Evolutionary conservation across 345 rosid species (phyloP).

Genomic region (Acer saccharum): DNA sequence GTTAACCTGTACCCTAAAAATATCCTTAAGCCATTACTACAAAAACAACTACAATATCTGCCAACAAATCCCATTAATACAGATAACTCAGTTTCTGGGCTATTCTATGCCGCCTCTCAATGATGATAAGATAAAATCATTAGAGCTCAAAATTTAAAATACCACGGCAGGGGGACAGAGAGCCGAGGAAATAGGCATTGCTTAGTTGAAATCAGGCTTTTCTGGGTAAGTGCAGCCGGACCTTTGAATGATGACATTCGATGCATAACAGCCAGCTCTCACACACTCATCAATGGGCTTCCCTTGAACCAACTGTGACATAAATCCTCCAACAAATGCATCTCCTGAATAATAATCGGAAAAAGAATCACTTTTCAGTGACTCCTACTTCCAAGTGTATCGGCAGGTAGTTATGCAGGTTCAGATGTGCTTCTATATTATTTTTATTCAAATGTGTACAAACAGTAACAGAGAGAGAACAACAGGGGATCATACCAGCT

Average conservation of each 20-base stretch:
- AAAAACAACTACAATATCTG: background rate
- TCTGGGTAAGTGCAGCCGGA: constrained; percentile 88
- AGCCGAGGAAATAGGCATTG: no score
- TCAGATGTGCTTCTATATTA: background rate
- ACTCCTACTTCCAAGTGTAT: background rate
- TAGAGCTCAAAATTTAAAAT: no score
- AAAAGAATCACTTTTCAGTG: background rate
- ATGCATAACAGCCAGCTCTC: constrained; percentile 86
- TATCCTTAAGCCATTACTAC: background rate
- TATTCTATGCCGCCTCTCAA: no score
- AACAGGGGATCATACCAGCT: constrained; percentile 59
- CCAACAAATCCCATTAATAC: background rate
- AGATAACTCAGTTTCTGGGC: background rate
- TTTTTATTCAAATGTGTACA: background rate
- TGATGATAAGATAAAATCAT: no score
- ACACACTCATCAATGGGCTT: constrained; percentile 81
- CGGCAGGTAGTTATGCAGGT: no score
- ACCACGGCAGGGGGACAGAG: no score
- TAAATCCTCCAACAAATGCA: constrained; percentile 64
- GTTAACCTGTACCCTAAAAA: no score
- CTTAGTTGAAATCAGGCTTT: constrained; percentile 40
- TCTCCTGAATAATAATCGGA: constrained; percentile 54
- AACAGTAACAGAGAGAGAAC: background rate
- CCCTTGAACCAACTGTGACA: constrained; percentile 80
- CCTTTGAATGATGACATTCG: constrained; percentile 86